Evolutionary conservation across 2,329 filamentous ascomycete genomes (phyloP), one percentile per base, ranked within the genome.

Genomic region (Beauveria rudraprayagi): DNA sequence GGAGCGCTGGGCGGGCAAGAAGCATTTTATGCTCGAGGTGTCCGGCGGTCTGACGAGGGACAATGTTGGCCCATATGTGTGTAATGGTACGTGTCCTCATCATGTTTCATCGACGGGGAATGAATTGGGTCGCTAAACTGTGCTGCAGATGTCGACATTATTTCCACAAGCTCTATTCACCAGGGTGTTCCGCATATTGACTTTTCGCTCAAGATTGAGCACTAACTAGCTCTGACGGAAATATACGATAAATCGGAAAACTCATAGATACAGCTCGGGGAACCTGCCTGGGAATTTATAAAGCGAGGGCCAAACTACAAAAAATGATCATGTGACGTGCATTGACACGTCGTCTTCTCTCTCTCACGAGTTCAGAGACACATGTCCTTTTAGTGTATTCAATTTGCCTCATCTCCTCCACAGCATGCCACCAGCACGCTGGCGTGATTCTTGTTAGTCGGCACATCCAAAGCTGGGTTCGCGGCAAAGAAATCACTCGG

Each of bases 101-200:
- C 22, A 10, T 40, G 26, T 4, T 41, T 28, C 44, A 8, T 28
- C 5, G n/a, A 28, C 14, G n/a, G 8, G 8, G 14, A 43, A 3
- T 3, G 37, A 24, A 22, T 61, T 19, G 22, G 37, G 9, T 40
- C 22, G 19, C 56, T 63, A 47, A 60, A 60, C 60, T 52, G 3
- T 59, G 3, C 47, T 34, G 1, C 75, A 82, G 92, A 97, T 75
- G 86, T 99, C 67, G 94, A 99, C 75, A 92, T 99, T 66, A 87
- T 97, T 67, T 97, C 92, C 48, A 97, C 93, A 48, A 97, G 92
- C 72, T 93, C 90, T 57, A 97, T 99, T 70, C 94, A 99, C 70
- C 94, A 99, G 77, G 93, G 94, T 3, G 91, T 95, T 3, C 85
- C 89, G 34, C 92, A 97, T 72, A 86, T 99, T 51, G 94, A 99